phyloP scores from a whole-genome alignment of 1,284 basidiomycete species.

The Leucoagaricus sp. region DNA sequence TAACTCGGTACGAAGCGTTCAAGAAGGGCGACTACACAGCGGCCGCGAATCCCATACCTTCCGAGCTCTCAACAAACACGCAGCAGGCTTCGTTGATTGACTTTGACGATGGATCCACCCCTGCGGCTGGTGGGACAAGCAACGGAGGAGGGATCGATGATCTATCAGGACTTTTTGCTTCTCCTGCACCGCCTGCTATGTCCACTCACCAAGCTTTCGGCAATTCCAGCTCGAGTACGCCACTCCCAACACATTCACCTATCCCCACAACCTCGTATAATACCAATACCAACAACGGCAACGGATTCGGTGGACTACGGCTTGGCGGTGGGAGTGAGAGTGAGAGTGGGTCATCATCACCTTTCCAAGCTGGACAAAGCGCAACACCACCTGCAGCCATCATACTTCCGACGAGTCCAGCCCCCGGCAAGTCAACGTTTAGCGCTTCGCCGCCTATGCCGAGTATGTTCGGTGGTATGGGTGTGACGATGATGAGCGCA shows the following conservation, averaged over 20 bases:
- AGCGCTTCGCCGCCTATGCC: neutral
- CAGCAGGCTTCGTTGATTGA: constrained; percentile 66
- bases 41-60: constrained; percentile 64
- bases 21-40: constrained; percentile 83
- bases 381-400: constrained; percentile 8
- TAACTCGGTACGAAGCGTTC: constrained; percentile 90
- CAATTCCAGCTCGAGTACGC: neutral
- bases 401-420: constrained; percentile 5
- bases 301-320: constrained; percentile 9
- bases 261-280: constrained; percentile 10
- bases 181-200: constrained; percentile 22
- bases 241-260: constrained; percentile 11
- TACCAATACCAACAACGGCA: neutral
- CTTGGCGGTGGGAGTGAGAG: constrained; percentile 7
- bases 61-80: constrained; percentile 45
- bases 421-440: neutral
- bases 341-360: constrained; percentile 1
- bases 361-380: constrained; percentile 10
- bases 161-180: constrained; percentile 56
- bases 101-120: constrained; percentile 55
- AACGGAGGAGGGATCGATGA: constrained; percentile 45
- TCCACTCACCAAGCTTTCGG: constrained; percentile 21
- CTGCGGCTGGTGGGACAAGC: constrained; percentile 21
- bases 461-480: constrained; percentile 4
- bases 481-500: neutral